Evolutionary conservation across 495 filamentous ascomycete genomes (phyloP).

Genomic region (Penicillium macrosclerotiorum): DNA sequence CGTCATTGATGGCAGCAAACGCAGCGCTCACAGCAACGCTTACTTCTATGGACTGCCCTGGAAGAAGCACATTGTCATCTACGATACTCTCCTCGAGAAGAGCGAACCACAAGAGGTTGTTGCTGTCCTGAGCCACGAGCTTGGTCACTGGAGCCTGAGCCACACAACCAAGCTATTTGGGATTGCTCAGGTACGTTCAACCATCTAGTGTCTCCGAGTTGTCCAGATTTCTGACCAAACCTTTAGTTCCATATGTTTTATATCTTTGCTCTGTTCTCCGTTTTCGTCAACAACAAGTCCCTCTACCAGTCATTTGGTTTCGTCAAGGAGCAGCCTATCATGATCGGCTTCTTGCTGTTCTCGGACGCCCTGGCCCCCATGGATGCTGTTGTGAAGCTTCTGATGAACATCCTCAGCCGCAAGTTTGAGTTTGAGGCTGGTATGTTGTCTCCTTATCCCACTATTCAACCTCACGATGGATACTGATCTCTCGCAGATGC

Average conservation of each 20-base stretch:
- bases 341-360: constrained; percentile 95
- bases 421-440: constrained; percentile 95
- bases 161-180: constrained; percentile 91
- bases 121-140: constrained; percentile 90
- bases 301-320: constrained; percentile 92
- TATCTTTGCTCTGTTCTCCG: constrained; percentile 92
- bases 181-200: constrained; percentile 71
- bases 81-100: constrained; percentile 96
- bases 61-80: constrained; percentile 99
- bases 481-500: constrained; percentile 45
- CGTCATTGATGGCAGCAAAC: constrained; percentile 97
- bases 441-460: constrained; percentile 30
- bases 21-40: constrained; percentile 94
- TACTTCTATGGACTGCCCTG: constrained; percentile 98
- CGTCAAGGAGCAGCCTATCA: constrained; percentile 77
- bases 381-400: constrained; percentile 85
- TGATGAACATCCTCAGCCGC: constrained; percentile 94
- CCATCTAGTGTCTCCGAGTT: not conserved
- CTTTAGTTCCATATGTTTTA: constrained; percentile 84
- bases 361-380: constrained; percentile 89
- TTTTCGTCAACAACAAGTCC: constrained; percentile 93
- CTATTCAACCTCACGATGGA: not conserved
- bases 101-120: constrained; percentile 88
- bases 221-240: constrained; percentile 15
- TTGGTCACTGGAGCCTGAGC: constrained; percentile 93